These are phyloP conservation scores for Fusarium napiforme DNA, from an alignment of 2,329 filamentous ascomycete genomes.

Conservation along the genomic window DNA sequence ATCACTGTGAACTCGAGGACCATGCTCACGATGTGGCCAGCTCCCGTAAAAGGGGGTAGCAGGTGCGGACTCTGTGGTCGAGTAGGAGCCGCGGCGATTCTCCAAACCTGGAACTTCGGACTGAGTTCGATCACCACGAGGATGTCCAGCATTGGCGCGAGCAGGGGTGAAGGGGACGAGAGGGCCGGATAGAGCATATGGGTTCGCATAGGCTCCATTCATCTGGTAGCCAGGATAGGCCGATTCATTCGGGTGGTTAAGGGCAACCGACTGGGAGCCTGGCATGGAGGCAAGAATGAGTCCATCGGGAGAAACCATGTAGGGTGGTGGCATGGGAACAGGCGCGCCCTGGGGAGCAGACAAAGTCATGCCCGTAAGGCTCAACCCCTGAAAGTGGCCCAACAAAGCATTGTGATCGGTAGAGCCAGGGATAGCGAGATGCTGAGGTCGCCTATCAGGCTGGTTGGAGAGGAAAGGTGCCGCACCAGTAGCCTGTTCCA, in stretches of 20 bases:
- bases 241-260: conserved; percentile 50
- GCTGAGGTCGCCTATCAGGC: conserved; percentile 46
- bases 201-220: conserved; percentile 50
- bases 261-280: conserved; percentile 49
- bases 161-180: conserved; percentile 65
- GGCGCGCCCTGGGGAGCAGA: conserved; percentile 45
- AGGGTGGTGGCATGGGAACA: conserved; percentile 50
- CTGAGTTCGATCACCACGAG: conserved; percentile 59
- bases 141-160: conserved; percentile 56
- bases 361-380: conserved; percentile 51
- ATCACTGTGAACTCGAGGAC: conserved; percentile 68
- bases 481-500: conserved; percentile 51
- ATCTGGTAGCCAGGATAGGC: conserved; percentile 50
- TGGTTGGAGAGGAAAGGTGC: conserved; percentile 48
- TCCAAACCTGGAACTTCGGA: conserved; percentile 71
- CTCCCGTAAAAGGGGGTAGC: conserved; percentile 71
- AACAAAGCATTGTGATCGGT: conserved; percentile 48
- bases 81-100: conserved; percentile 74
- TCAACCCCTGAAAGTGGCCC: conserved; percentile 53
- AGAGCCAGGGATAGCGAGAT: conserved; percentile 45
- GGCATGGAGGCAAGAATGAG: conserved; percentile 53
- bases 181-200: conserved; percentile 52
- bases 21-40: conserved; percentile 67
- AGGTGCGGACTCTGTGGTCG: conserved; percentile 73
- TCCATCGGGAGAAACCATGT: conserved; percentile 54